Percentiles rank a stretch among this genome's conserved stretches.
Evolutionary conservation across 2,329 filamentous ascomycete species (phyloP).

Genomic region (Diaporthe caulivora): DNA sequence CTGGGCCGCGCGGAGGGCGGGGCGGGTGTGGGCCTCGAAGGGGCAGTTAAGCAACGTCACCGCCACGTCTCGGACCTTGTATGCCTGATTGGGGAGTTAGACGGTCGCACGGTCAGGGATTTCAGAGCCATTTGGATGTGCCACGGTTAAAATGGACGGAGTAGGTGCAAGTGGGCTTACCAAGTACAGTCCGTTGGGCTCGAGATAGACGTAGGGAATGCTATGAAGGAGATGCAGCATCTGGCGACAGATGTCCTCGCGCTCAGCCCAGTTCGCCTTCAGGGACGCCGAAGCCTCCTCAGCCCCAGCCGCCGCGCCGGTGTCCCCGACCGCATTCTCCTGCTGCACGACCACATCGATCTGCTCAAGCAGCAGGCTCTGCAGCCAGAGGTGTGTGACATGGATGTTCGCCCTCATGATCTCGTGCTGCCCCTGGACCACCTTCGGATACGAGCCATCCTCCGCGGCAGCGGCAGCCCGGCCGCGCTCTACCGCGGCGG

Average conservation of each 20-base stretch:
- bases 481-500: not conserved
- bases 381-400: slow-evolving; percentile 53
- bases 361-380: slow-evolving; percentile 51
- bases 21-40: slow-evolving; percentile 45
- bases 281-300: not conserved
- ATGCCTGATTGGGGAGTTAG: slow-evolving; percentile 46
- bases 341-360: slow-evolving; percentile 46
- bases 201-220: slow-evolving; percentile 48
- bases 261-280: slow-evolving; percentile 47
- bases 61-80: slow-evolving; percentile 53
- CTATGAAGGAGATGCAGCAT: slow-evolving; percentile 51
- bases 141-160: not conserved
- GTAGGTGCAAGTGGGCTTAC: not conserved
- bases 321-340: slow-evolving; percentile 25
- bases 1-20: slow-evolving; percentile 44
- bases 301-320: too few relatives aligned
- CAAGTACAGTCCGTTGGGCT: slow-evolving; percentile 50
- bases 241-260: slow-evolving; percentile 53
- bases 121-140: too few relatives aligned
- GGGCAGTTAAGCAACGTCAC: slow-evolving; percentile 50
- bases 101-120: too few relatives aligned
- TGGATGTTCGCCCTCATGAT: slow-evolving; percentile 52
- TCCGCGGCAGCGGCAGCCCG: not conserved
- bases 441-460: not conserved
- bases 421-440: slow-evolving; percentile 41